A percentile compares a stretch with the other conserved stretches of the same genome.
phyloP scores from a whole-genome alignment of 371 early-diverging fungal species.

The Mortierella sp. region DNA sequence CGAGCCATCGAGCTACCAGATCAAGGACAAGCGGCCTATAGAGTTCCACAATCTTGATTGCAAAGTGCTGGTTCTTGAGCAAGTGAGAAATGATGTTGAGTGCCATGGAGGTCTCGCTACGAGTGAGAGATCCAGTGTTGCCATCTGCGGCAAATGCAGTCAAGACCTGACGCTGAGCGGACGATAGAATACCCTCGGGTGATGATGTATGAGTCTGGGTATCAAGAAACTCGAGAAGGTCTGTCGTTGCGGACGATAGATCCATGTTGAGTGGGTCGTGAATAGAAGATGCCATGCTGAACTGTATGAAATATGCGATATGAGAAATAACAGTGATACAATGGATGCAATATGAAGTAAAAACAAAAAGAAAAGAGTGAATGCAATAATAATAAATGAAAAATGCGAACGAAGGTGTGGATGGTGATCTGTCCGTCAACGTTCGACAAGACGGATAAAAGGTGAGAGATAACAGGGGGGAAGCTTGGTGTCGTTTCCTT shows the following conservation, averaged over 20 bases:
- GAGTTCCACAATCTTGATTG: constrained; percentile 62
- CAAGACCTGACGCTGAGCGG: constrained; percentile 38
- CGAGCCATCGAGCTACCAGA: constrained; percentile 83
- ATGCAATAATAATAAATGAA: constrained; percentile 5
- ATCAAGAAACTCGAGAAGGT: constrained; percentile 53
- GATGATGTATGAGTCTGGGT: constrained; percentile 30
- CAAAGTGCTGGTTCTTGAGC: constrained; percentile 42
- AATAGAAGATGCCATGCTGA: constrained; percentile 39
- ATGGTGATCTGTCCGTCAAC: background rate
- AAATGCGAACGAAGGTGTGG: constrained; percentile 11
- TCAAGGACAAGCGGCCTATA: constrained; percentile 88
- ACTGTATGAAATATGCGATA: background rate
- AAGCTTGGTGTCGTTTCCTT: background rate
- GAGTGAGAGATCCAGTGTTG: constrained; percentile 3
- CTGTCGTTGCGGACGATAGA: constrained; percentile 45
- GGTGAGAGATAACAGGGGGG: background rate
- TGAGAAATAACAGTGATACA: background rate
- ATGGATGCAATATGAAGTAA: constrained; percentile 5
- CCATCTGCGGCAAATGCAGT: constrained; percentile 30
- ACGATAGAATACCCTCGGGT: constrained; percentile 13
- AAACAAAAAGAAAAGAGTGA: constrained; percentile 12
- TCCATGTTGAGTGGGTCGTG: constrained; percentile 56
- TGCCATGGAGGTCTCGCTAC: constrained; percentile 20
- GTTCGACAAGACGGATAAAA: constrained; percentile 8
- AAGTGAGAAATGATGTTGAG: constrained; percentile 44